Base-by-base conservation (phyloP, 2,329 filamentous ascomycete genomes). In the Aspergillus japonicus region DNA sequence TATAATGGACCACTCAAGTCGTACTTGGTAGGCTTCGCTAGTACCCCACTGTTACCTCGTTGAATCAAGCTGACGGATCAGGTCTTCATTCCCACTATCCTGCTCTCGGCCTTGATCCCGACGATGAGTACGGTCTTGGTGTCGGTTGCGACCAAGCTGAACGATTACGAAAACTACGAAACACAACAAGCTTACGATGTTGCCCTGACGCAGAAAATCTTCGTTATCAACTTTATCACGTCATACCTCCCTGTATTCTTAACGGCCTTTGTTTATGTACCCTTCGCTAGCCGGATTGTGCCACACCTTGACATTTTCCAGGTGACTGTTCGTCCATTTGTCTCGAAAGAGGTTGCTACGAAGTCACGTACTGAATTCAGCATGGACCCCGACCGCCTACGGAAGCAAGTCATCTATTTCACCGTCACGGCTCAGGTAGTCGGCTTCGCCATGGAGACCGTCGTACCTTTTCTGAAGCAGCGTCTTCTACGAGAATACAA, bases 141-240 rank as follows among this genome's bases (percentile, higher is more conserved):
- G 35, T 84, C 81, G 21, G 85, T 95, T 65, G 95, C 95, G 4
- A 89, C 89, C 21, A 85, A 81, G 56, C 81, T 99, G 24, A 98
- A 90, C 0, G 83, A 92, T 26, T 87, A 88, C 67, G 95, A 99
- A 72, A 99, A 99, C 72, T 97, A 98, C 74, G 90, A 95, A 70
- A 98, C 92, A 0, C 85, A 89, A 58, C 90, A 93, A 64, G 88
- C 87, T 2, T 90, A 97, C 69, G 87, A 96, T 64, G 87, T 89
- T 24, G 90, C 93, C 2, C 83, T 98, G 72, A 92, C 95, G 1
- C 89, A 90, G 63, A 99, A 99, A 80, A 89, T 96, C 54, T 98
- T 99, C 70, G 88, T 98, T n/a, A 85, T 98, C 68, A 96, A 98
- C 80, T 97, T 98, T 77, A 94, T 98, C 75, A 96, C 92, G 5